Conservation (phyloP, 2,329 filamentous ascomycete species). For the Stagonosporopsis chrysanthemi region DNA sequence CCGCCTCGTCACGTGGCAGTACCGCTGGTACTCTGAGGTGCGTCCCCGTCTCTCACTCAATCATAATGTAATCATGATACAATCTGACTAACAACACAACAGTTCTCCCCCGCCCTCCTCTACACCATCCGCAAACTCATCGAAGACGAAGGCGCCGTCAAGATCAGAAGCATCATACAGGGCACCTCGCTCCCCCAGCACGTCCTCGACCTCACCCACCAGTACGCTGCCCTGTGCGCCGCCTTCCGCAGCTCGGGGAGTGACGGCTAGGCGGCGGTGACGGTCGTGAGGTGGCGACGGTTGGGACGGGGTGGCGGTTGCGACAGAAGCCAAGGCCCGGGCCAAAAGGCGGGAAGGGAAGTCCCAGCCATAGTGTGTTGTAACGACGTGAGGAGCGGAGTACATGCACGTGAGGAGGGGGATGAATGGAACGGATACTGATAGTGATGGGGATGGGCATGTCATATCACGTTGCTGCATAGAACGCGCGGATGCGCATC, state of each 20-base stretch:
- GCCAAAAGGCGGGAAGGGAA: background rate
- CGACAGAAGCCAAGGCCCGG: no score
- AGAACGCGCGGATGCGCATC: no score
- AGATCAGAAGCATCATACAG: conserved; percentile 96
- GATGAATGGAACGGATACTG: no score
- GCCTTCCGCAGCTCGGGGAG: conserved; percentile 94
- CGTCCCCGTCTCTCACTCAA: conserved; percentile 2
- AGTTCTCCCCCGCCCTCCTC: conserved; percentile 91
- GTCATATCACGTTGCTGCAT: no score
- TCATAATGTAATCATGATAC: no score
- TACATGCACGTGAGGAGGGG: no score
- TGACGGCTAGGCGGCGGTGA: conserved; percentile 66
- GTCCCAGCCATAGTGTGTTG: background rate
- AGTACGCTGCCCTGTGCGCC: conserved; percentile 93
- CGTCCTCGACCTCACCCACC: conserved; percentile 92
- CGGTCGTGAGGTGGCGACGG: no score
- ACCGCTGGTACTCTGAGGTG: conserved; percentile 97
- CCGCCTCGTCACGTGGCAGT: conserved; percentile 94
- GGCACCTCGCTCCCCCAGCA: conserved; percentile 92
- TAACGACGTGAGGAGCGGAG: no score
- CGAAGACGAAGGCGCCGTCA: conserved; percentile 96
- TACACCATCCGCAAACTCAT: conserved; percentile 90
- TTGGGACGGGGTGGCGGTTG: no score
- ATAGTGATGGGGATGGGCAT: no score
- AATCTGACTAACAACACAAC: conserved; percentile 6